phyloP scores from a whole-genome alignment of 2,329 filamentous ascomycete species.

The Fusarium dimerum region DNA sequence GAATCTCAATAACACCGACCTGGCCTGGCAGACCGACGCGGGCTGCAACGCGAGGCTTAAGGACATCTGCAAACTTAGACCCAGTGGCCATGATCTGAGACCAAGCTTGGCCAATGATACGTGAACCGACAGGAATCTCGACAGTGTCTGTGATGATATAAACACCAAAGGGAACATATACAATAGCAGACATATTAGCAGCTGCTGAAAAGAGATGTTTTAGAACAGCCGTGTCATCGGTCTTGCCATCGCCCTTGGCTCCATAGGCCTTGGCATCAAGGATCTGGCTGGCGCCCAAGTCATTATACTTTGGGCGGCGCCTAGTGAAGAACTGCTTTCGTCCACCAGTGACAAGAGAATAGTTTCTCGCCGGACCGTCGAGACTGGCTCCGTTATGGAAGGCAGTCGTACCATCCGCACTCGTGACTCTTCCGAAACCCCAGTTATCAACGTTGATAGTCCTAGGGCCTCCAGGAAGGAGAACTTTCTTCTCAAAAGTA shows the following conservation, averaged over 20 bases:
- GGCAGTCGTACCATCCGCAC: constrained; percentile 5
- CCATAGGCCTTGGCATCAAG: constrained; percentile 32
- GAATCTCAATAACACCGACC: constrained; percentile 60
- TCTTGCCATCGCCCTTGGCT: constrained; percentile 67
- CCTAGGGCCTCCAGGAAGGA: constrained; percentile 5
- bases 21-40: constrained; percentile 59
- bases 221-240: constrained; percentile 57
- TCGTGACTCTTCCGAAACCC: constrained; percentile 15
- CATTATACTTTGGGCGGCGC: constrained; percentile 10
- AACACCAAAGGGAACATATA: constrained; percentile 46
- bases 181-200: constrained; percentile 33
- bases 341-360: constrained; percentile 1
- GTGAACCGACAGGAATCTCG: constrained; percentile 43
- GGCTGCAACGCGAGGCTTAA: constrained; percentile 56
- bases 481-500: neutral
- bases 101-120: constrained; percentile 50
- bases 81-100: constrained; percentile 52
- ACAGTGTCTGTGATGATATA: constrained; percentile 50
- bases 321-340: constrained; percentile 7
- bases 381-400: constrained; percentile 12
- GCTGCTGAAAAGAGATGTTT: constrained; percentile 32
- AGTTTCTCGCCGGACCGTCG: constrained; percentile 1
- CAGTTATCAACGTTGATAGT: constrained; percentile 5
- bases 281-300: constrained; percentile 3
- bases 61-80: constrained; percentile 48